Evolutionary conservation across 192 early-diverging fungal genomes (phyloP), one percentile per base, ranked within the genome.

Genomic region (Dissophora globulifera): DNA sequence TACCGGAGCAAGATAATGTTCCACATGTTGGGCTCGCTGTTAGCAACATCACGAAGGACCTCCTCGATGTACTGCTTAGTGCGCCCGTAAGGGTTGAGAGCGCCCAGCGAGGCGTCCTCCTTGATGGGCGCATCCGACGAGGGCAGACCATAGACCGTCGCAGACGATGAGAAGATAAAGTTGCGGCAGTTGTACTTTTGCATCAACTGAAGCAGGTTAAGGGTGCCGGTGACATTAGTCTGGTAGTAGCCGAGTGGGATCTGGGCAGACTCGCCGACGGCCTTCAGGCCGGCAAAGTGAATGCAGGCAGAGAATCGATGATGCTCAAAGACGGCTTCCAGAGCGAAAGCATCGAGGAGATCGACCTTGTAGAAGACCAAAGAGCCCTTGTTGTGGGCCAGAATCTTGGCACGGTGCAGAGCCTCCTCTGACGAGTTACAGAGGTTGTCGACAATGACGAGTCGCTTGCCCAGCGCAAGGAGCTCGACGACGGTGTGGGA

Each of bases 131-230:
- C 76, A n/a, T 60, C 57, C 3, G 56, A 60, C 23, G 58, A 47
- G 12, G 79, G 76, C 10, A 63, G 41, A n/a, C 92, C 92, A 83
- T 94, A 97, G 43, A 97, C 84, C 6, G 95, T 93, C 12, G 94
- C 95, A 0, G 95, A 94, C 25, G 94, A 95, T 19, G 93, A 95
- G 62, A 97, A 95, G 59, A 97, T 92, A 78, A 97, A 88, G 85
- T 95, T 88, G 80, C 91, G 88, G 78, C 91, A 87, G 45, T 85
- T 84, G 83, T 89, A 86, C 76, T 91, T 85, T 45, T 90, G 79
- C 88, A 97, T 91, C 19, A 89, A 81, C 42, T 92, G 89, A 33
- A 97, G 71, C 30, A 97, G 79, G 56, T 86, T 90, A 46, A 97
- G 82, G 2, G 95, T 95, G 62, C 94, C 95, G 8, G 85, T 83